Evolutionary conservation across 805 yeast genomes (phyloP), one percentile per base, ranked within the genome.

Genomic region (Ogataea thermomethanolica): DNA sequence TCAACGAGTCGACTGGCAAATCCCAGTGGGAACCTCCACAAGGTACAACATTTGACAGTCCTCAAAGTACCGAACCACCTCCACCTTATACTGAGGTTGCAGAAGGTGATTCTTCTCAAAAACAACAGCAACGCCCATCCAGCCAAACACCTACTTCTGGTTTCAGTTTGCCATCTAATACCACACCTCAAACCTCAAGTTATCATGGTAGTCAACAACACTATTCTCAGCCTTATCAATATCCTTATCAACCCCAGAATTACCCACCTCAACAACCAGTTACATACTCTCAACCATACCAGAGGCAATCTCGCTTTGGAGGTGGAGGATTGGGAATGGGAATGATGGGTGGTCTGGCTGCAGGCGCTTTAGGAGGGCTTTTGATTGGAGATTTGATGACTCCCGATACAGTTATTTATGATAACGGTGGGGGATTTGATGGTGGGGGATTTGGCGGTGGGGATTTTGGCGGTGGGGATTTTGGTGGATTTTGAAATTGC

Each of bases 21-120:
- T 86, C 96, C 0, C 96, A 89, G 61, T 91, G 98, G 98, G 95
- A 86, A 38, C 78, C 80, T 10, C 97, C 96, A 11, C 43, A 45
- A 8, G 83, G 83, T 1, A 76, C 86, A 0, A 58, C 50, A 1
- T 73, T 74, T 57, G 61, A 65, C 8, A 39, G 5, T 9, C 17
- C 23, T 5, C 10, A 10, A 8, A 25, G 47, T 4, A 53, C 43
- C 4, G 63, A 52, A 7, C 61, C 54, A 3, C 68, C 70, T 2
- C 80, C 81, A 11, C 49, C 58, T n/a, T 53, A 55, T 32, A 29
- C 50, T 8, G 44, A 33, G 27, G 32, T 37, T 17, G 41, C 15
- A 27, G 15, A 37, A 13, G 30, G 29, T 29, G 27, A 24, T 13
- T 37, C 39, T 7, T 8, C 42, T 5, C 20, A 17, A 17, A 17